phyloP scores from a whole-genome alignment of 176 grass and related monocot species.

The Calamus simplicifolius region DNA sequence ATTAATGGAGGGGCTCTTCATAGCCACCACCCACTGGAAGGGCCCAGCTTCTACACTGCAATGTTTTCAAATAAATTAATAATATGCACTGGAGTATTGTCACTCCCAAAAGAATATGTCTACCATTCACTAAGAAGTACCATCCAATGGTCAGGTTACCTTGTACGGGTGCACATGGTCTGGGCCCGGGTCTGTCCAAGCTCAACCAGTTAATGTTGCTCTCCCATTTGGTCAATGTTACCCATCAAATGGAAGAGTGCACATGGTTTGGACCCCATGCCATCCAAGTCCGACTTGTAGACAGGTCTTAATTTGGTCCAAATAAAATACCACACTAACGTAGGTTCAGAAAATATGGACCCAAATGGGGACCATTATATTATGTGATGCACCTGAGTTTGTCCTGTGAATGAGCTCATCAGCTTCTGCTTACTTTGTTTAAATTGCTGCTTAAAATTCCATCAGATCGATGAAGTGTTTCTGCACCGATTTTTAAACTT shows the following conservation, averaged over 20 bases:
- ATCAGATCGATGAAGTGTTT: too few species aligned
- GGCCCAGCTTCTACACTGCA: too few species aligned
- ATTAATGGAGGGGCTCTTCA: too few species aligned
- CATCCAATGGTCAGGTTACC: conserved; percentile 14
- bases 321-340: conserved; percentile 1
- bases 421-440: too few species aligned
- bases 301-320: background rate
- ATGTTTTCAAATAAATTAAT: too few species aligned
- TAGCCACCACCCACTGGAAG: too few species aligned
- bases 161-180: conserved; percentile 42
- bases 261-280: conserved; percentile 27
- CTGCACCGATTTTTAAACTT: too few species aligned
- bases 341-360: conserved; percentile 14
- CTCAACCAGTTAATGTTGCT: conserved; percentile 10
- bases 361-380: conserved; percentile 16
- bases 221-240: conserved; percentile 7
- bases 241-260: conserved; percentile 23
- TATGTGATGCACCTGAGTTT: conserved; percentile 7
- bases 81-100: too few species aligned
- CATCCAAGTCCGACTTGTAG: conserved; percentile 7
- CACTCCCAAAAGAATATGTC: too few species aligned
- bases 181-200: conserved; percentile 27
- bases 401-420: too few species aligned
- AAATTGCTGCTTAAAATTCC: too few species aligned
- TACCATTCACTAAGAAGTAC: too few species aligned